phyloP scores from a whole-genome alignment of 2,329 filamentous ascomycete species.

The Graphilbum ipis-grandicollis region DNA sequence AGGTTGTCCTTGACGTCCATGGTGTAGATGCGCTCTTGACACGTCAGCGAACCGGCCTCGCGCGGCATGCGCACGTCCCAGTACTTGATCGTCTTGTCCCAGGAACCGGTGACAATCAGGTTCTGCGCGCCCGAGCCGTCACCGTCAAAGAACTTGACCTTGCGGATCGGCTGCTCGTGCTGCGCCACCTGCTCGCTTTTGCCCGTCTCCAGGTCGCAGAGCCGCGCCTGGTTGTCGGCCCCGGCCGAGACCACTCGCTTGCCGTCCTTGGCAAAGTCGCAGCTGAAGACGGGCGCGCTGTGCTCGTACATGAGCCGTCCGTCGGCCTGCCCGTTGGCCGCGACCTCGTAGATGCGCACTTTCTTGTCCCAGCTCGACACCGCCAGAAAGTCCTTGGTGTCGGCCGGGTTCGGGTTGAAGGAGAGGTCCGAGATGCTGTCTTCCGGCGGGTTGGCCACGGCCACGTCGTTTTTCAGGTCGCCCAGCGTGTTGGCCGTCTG shows the following conservation, averaged over 20 bases:
- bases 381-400: conserved; percentile 60
- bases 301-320: conserved; percentile 79
- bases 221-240: conserved; percentile 77
- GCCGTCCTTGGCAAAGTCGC: conserved; percentile 91
- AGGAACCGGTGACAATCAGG: conserved; percentile 82
- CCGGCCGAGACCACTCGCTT: conserved; percentile 74
- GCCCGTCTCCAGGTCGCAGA: conserved; percentile 62
- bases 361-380: conserved; percentile 96
- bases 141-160: conserved; percentile 60
- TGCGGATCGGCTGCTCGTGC: conserved; percentile 70
- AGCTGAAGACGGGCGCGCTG: conserved; percentile 66
- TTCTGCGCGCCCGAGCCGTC: conserved; percentile 48
- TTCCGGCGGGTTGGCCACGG: conserved; percentile 59
- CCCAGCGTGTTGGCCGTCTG: conserved; percentile 57
- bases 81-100: conserved; percentile 84
- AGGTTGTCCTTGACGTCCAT: conserved; percentile 84
- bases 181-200: conserved; percentile 59
- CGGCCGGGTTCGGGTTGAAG: conserved; percentile 38
- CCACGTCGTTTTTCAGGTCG: conserved; percentile 79
- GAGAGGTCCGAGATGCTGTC: conserved; percentile 79
- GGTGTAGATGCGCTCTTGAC: conserved; percentile 69
- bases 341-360: conserved; percentile 90
- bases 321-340: conserved; percentile 56
- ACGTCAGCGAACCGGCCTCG: conserved; percentile 47
- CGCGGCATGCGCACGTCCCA: conserved; percentile 58